Base-by-base conservation (phyloP, 2,329 filamentous ascomycete genomes). In the Hymenoscyphus salicellus region DNA sequence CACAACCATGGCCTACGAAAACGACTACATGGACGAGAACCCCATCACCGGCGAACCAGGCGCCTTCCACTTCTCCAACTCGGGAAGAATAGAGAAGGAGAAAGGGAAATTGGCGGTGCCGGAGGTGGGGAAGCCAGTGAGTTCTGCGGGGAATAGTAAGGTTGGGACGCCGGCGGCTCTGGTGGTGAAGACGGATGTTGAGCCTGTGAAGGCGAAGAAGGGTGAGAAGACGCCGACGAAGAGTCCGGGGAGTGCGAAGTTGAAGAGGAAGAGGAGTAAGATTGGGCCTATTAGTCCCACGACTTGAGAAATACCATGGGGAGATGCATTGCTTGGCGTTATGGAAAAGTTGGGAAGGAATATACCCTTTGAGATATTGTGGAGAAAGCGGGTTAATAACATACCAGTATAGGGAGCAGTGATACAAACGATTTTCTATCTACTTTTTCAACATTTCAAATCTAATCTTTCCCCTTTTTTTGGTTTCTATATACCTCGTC, bases 21-120 rank as follows among this genome's bases (percentile, higher is more conserved):
- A 85, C 58, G 86, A 89, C 68, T 89, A 86, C 72, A 84, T 89
- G 76, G 85, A 89, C 75, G 85, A 89, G 74, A 89, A 88, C 69
- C 86, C 86, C 52, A 89, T 89, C 70, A 88, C 86, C 0, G 87
- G 87, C 58, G 81, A 83, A 33, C 87, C 87, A 0, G 87, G 87
- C 59, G 85, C 87, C 62, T 89, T 89, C 75, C 85, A 88, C 69
- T 80, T 89, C 11, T 83, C 83, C 8, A 86, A 84, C 7, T 88
- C 85, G 0, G 86, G 86, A 1, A 81, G 85, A 32, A 73, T 71
- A 52, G 72, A 74, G 30, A 72, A 71, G 36, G 72, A 71, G 32
- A 74, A 70, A 23, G 41, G 38, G 23, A 56, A 55, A 57, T 60
- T 74, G 28, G 65, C 63, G 52, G 64, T 71, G 3, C 65, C 71